These are phyloP conservation scores for Debaryomyces maramus DNA, from an alignment of 805 yeast genomes.

Conservation along the genomic window DNA sequence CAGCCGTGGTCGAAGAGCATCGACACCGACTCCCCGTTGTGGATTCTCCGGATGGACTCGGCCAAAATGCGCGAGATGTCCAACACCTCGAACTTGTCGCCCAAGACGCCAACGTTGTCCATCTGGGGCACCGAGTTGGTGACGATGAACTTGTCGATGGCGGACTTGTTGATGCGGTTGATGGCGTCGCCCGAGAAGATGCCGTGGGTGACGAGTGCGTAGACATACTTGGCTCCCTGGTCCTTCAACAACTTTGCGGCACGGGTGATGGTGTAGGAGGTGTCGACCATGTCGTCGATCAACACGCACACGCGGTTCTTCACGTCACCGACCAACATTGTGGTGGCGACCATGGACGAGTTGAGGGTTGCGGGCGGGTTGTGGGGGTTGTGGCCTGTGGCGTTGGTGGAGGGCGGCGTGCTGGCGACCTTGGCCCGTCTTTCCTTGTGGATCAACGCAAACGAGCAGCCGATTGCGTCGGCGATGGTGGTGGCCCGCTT, in stretches of 20 bases:
- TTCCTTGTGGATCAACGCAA: conserved; percentile 95
- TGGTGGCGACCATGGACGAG: conserved; percentile 60
- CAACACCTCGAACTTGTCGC: conserved; percentile 67
- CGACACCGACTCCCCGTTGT: conserved; percentile 94
- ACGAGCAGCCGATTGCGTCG: conserved; percentile 81
- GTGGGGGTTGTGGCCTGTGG: conserved; percentile 19
- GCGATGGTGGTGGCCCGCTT: conserved; percentile 95
- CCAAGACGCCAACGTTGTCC: conserved; percentile 45
- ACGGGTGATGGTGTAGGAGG: conserved; percentile 85
- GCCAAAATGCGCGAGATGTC: conserved; percentile 89
- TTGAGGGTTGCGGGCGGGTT: not conserved
- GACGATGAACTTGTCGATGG: conserved; percentile 80
- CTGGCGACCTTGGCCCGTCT: conserved; percentile 53
- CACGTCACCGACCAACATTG: conserved; percentile 97
- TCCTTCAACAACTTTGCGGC: conserved; percentile 91
- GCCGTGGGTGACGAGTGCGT: conserved; percentile 90
- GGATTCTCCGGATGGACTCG: conserved; percentile 93
- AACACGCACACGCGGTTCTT: conserved; percentile 82
- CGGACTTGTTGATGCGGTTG: conserved; percentile 61
- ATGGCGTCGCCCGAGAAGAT: conserved; percentile 91
- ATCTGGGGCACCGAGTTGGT: conserved; percentile 91
- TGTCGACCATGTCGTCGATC: conserved; percentile 91
- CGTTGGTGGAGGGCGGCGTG: conserved; percentile 28
- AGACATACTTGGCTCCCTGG: conserved; percentile 86
- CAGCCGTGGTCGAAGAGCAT: conserved; percentile 87